Evolutionary conservation across 1,284 basidiomycete species (phyloP).

Genomic region (Anthracocystis walkeri): DNA sequence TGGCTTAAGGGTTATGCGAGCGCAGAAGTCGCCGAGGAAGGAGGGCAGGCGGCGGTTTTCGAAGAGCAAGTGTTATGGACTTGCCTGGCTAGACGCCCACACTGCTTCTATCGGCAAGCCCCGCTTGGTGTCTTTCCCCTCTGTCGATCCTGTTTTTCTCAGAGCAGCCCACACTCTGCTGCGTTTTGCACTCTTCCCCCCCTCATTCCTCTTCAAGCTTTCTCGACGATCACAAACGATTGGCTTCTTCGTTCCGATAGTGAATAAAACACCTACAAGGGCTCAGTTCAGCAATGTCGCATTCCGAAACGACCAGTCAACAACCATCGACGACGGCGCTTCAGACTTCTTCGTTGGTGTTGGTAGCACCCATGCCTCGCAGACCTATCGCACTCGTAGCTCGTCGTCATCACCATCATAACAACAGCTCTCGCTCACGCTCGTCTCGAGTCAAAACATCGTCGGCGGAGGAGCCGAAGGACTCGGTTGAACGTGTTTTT

Average conservation of each 20-base stretch:
- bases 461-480: slow-evolving; percentile 10
- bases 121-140: too few species aligned
- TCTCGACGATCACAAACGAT: too few species aligned
- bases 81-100: too few species aligned
- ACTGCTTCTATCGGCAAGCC: too few species aligned
- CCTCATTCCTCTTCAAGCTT: too few species aligned
- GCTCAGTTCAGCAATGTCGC: slow-evolving; percentile 5
- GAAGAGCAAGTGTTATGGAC: too few species aligned
- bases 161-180: too few species aligned
- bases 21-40: too few species aligned
- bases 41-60: too few species aligned
- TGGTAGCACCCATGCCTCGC: slow-evolving; percentile 50
- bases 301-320: slow-evolving; percentile 16
- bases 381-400: slow-evolving; percentile 49
- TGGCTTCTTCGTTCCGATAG: not conserved
- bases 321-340: not conserved
- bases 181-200: too few species aligned
- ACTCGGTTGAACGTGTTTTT: slow-evolving; percentile 5
- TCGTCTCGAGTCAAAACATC: slow-evolving; percentile 20
- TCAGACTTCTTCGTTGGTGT: slow-evolving; percentile 28
- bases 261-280: not conserved
- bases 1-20: too few species aligned
- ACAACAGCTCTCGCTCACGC: slow-evolving; percentile 29
- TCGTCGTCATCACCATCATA: slow-evolving; percentile 39
- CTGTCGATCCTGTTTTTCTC: too few species aligned